These are phyloP conservation scores for Lactarius deliciosus DNA, from an alignment of 768 basidiomycete species.

Conservation along the genomic window DNA sequence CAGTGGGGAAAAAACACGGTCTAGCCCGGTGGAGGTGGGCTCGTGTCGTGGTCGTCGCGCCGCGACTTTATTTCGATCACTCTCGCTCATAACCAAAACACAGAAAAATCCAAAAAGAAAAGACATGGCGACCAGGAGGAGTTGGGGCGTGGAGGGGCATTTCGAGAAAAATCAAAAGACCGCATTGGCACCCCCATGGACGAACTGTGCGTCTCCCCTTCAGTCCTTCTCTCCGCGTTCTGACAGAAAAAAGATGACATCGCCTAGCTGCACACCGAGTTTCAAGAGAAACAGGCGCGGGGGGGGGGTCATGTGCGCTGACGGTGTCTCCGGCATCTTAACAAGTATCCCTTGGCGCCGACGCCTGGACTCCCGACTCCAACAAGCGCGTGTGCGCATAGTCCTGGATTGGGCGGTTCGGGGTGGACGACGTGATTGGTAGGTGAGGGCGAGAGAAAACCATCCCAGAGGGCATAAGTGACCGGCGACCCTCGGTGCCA, in stretches of 20 bases:
- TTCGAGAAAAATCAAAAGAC: too few species aligned
- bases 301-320: background rate
- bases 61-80: background rate
- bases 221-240: background rate
- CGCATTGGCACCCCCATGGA: background rate
- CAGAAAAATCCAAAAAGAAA: slow-evolving; percentile 1
- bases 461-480: slow-evolving; percentile 2
- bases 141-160: too few species aligned
- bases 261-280: background rate
- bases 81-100: background rate
- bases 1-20: background rate
- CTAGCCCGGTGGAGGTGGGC: background rate
- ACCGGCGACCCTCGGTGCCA: background rate
- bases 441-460: background rate
- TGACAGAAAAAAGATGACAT: background rate
- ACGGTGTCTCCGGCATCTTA: background rate
- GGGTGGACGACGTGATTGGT: background rate
- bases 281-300: background rate
- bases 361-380: background rate
- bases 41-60: background rate
- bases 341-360: background rate
- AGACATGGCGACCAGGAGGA: background rate
- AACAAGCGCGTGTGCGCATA: background rate
- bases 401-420: background rate
- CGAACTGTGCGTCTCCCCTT: background rate